Percentiles rank a stretch among this genome's conserved stretches.
Evolutionary conservation across 1,139 yeast genomes (phyloP).

Genomic region (Saccharomyces hybrid): DNA sequence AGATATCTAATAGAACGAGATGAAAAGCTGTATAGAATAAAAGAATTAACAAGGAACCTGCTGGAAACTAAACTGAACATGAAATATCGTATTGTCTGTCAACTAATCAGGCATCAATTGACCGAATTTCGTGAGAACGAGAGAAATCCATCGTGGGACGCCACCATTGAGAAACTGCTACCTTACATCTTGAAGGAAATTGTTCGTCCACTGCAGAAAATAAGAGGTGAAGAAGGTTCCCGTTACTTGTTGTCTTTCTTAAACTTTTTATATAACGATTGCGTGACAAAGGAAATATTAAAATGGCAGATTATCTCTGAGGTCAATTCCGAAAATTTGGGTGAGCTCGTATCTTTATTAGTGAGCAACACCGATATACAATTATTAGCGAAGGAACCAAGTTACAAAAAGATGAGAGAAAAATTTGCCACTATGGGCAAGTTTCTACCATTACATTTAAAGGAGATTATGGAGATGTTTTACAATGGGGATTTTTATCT

Average conservation of each 20-base stretch:
- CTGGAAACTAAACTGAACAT: constrained; percentile 16
- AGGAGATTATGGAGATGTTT: constrained; percentile 60
- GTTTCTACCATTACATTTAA: constrained; percentile 49
- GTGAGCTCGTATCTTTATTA: constrained; percentile 21
- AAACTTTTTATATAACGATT: constrained; percentile 19
- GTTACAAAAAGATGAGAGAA: constrained; percentile 23
- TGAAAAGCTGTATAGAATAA: constrained; percentile 12
- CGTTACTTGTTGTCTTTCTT: constrained; percentile 11
- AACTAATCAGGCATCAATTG: constrained; percentile 17
- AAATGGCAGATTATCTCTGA: constrained; percentile 31
- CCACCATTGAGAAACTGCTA: constrained; percentile 16
- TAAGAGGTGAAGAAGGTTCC: constrained; percentile 12
- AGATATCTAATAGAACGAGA: constrained; percentile 11
- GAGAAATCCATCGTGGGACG: constrained; percentile 20
- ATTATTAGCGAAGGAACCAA: constrained; percentile 7
- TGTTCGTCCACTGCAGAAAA: constrained; percentile 13
- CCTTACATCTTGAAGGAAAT: constrained; percentile 19
- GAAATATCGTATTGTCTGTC: constrained; percentile 14
- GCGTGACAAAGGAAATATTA: constrained; percentile 17
- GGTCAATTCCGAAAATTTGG: constrained; percentile 26
- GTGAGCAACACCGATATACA: constrained; percentile 16
- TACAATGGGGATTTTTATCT: constrained; percentile 71
- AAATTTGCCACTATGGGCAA: constrained; percentile 23
- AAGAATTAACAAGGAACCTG: constrained; percentile 18
- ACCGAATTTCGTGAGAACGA: constrained; percentile 19